These are phyloP conservation scores for Didymosphaeria variabile DNA, from an alignment of 2,329 filamentous ascomycete genomes.

Conservation along the genomic window DNA sequence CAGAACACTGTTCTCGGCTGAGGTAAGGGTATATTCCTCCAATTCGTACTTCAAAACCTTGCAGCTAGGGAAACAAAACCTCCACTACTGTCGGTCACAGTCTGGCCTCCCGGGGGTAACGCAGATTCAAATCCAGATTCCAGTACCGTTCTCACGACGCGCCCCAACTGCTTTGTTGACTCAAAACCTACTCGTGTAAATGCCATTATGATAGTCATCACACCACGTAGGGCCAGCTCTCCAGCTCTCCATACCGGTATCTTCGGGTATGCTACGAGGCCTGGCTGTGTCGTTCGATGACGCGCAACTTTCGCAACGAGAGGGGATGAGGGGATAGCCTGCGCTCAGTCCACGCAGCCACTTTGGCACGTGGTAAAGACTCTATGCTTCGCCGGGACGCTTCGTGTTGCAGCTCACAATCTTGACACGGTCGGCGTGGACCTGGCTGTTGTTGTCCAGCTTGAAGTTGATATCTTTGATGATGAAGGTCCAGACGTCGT, in stretches of 20 bases:
- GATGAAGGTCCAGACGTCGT: constrained; percentile 99
- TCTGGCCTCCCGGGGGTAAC: neutral
- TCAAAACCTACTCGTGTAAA: neutral
- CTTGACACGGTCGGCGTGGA: constrained; percentile 92
- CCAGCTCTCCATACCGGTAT: neutral
- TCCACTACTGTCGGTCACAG: neutral
- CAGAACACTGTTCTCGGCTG: neutral
- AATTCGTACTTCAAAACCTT: neutral
- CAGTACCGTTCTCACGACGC: neutral
- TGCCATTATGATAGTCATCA: neutral
- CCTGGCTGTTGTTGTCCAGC: constrained; percentile 80
- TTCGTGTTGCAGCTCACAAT: constrained; percentile 98
- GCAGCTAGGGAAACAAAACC: neutral
- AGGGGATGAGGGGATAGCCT: neutral
- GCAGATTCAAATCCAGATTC: neutral
- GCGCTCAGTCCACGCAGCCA: neutral
- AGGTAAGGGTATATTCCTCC: neutral
- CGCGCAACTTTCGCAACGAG: neutral
- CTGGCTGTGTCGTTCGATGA: neutral
- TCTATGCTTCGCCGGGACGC: constrained; percentile 67
- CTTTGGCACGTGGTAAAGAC: neutral
- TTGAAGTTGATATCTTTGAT: constrained; percentile 99
- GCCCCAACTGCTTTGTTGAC: neutral
- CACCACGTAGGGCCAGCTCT: no score
- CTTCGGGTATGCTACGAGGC: neutral